Evolutionary conservation across 2,329 filamentous ascomycete species (phyloP).

Genomic region (Stagonosporopsis chrysanthemi): DNA sequence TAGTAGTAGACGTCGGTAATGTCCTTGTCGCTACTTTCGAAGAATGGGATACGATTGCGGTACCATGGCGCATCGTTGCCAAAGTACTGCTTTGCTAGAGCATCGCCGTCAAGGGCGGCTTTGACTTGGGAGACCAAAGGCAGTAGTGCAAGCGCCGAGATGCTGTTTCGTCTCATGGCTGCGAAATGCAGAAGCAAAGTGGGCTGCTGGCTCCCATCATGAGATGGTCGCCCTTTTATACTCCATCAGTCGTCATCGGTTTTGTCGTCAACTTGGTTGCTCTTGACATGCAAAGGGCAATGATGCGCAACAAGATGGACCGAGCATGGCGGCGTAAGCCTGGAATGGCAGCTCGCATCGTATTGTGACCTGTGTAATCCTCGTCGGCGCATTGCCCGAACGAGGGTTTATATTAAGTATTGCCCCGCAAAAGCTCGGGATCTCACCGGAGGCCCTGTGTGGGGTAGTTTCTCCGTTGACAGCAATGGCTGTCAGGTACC

Average conservation of each 20-base stretch:
- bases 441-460: conserved; percentile 3
- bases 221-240: background rate
- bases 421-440: conserved; percentile 19
- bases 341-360: conserved; percentile 3
- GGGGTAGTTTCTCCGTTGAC: background rate
- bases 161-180: conserved; percentile 3
- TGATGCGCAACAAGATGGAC: conserved; percentile 7
- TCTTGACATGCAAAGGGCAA: conserved; percentile 4
- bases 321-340: background rate
- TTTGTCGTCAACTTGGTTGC: background rate
- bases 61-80: conserved; percentile 54
- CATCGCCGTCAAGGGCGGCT: conserved; percentile 36
- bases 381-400: conserved; percentile 11
- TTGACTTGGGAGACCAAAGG: conserved; percentile 10
- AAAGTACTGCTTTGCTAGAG: conserved; percentile 46
- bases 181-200: background rate
- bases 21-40: conserved; percentile 49
- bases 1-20: conserved; percentile 57
- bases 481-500: background rate
- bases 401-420: conserved; percentile 15
- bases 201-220: background rate
- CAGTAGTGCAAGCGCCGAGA: conserved; percentile 3
- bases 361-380: background rate
- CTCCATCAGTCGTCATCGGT: background rate
- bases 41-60: conserved; percentile 49